Percentiles rank a stretch among this genome's conserved stretches.
These are phyloP conservation scores for Catenaria anguillulae DNA, from an alignment of 371 early-diverging fungal genomes.

Conservation along the genomic window DNA sequence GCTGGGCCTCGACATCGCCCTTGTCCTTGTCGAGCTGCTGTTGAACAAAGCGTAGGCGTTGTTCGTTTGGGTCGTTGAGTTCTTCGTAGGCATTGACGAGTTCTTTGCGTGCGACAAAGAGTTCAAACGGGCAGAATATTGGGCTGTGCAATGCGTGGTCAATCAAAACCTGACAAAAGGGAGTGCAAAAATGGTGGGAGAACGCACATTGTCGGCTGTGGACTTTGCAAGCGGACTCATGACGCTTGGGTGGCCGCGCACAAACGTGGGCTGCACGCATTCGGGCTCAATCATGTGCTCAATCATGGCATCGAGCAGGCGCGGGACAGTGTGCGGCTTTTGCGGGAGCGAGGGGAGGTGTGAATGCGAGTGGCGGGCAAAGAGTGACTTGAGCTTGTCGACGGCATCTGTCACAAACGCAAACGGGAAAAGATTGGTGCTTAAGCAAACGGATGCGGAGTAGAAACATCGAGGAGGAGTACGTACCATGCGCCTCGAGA, in stretches of 20 bases:
- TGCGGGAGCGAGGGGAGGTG: no score
- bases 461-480: no score
- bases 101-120: slow-evolving; percentile 85
- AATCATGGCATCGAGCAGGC: slow-evolving; percentile 84
- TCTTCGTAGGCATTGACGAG: slow-evolving; percentile 98
- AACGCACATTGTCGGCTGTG: slow-evolving; percentile 15
- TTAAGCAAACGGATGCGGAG: slow-evolving; percentile 5
- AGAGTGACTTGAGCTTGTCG: slow-evolving; percentile 28
- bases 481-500: slow-evolving; percentile 14
- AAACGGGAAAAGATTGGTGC: no score
- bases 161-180: no score
- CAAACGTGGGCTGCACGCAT: slow-evolving; percentile 86
- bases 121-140: slow-evolving; percentile 64
- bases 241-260: slow-evolving; percentile 75
- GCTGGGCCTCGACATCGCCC: slow-evolving; percentile 75
- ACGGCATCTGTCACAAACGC: slow-evolving; percentile 18
- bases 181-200: slow-evolving; percentile 14
- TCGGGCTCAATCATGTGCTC: slow-evolving; percentile 76
- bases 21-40: slow-evolving; percentile 47
- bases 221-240: slow-evolving; percentile 92
- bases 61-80: slow-evolving; percentile 95
- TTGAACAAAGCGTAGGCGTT: slow-evolving; percentile 63
- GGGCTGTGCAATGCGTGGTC: background rate
- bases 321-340: slow-evolving; percentile 54
- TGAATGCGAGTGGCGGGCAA: no score